Evolutionary conservation across 306 rosid genomes (phyloP), one percentile per base, ranked within the genome.

Genomic region (Pterocarpus santalinus): DNA sequence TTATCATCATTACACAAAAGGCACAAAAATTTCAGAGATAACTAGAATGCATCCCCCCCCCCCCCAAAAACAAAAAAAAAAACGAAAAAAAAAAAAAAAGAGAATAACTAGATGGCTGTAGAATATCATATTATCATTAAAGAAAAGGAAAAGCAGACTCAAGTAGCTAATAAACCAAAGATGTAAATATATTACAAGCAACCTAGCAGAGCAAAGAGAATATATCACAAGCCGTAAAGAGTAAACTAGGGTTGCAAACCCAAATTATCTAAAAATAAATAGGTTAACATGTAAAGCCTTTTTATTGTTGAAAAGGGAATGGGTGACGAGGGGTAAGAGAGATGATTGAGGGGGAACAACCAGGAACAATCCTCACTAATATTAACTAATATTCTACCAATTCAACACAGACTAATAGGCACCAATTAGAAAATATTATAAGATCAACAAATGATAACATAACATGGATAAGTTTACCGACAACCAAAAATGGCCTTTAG

Each of bases 231-330:
- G 49, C 35, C 76, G 43, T 28, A 35, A 61, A 82, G 8, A 34
- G 53, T 56, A 56, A 36, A 57, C 9, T 2, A 57, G 43, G 47
- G 22, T 49, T 55, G 76, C 53, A 58, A 69, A 76, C 22, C 35
- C 64, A 64, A 49, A 72, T n/a, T 15, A 61, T 34, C 17, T 44
- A 55, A 57, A 22, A 65, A 65, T 57, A 76, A 55, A 80, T 22
- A 44, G 67, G 72, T 10, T 56, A 85, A 70, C 53, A 76, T 46
- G 72, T 69, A 32, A 63, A 69, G 33, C 35, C 63, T 47, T 74
- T 33, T 43, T 39, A 57, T 75, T 41, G 74, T 65, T 28, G 65
- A 68, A 17, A 53, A 60, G 33, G 58, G 14, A 73, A 74, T 51
- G 34, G 47, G 16, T 47, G 53, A 65, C 33, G 28, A 77, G 60